phyloP scores from a whole-genome alignment of 2,329 filamentous ascomycete species.

The Pseudogymnoascus sp. region DNA sequence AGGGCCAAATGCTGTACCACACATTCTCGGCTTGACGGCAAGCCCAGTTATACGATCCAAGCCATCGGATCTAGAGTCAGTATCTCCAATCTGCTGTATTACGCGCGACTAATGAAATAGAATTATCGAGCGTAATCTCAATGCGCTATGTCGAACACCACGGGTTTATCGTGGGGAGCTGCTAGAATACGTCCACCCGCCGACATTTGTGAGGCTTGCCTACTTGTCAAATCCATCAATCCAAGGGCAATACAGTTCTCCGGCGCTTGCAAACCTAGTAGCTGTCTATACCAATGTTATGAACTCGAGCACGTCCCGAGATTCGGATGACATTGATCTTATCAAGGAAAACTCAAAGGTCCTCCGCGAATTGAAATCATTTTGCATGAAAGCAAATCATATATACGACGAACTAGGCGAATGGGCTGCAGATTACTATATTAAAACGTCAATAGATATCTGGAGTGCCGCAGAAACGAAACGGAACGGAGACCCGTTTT shows the following conservation, averaged over 20 bases:
- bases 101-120: background rate
- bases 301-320: slow-evolving; percentile 46
- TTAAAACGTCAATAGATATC: slow-evolving; percentile 34
- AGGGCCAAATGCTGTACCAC: slow-evolving; percentile 17
- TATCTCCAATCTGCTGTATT: background rate
- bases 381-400: slow-evolving; percentile 41
- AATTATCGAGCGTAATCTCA: slow-evolving; percentile 46
- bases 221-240: slow-evolving; percentile 22
- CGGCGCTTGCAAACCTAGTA: slow-evolving; percentile 27
- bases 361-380: slow-evolving; percentile 38
- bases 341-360: slow-evolving; percentile 33
- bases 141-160: slow-evolving; percentile 48
- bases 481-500: slow-evolving; percentile 44
- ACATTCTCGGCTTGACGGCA: slow-evolving; percentile 27
- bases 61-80: slow-evolving; percentile 20
- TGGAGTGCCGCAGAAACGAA: slow-evolving; percentile 43
- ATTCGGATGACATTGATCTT: slow-evolving; percentile 50
- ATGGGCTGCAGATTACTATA: slow-evolving; percentile 62
- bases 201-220: slow-evolving; percentile 7
- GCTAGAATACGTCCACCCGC: slow-evolving; percentile 5
- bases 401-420: slow-evolving; percentile 51
- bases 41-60: slow-evolving; percentile 26
- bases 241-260: background rate
- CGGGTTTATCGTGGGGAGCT: slow-evolving; percentile 46
- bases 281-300: slow-evolving; percentile 35